These are phyloP conservation scores for Recurvomyces mirabilis DNA, from an alignment of 495 filamentous ascomycete genomes.

Conservation along the genomic window DNA sequence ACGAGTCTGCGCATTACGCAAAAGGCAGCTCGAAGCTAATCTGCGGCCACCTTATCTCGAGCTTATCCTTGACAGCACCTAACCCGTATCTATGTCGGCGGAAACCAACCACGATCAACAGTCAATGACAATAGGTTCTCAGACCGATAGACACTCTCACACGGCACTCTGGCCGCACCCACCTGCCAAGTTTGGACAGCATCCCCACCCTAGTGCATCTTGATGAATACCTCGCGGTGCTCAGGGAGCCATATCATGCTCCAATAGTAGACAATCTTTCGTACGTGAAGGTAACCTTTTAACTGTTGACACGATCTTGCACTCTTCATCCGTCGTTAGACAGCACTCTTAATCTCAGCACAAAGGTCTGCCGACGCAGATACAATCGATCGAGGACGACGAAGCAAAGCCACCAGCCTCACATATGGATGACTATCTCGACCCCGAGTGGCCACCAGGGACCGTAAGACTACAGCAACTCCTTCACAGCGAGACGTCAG, in stretches of 20 bases:
- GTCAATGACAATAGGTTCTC: background rate
- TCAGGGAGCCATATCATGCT: background rate
- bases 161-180: too few relatives aligned
- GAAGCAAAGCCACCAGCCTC: too few relatives aligned
- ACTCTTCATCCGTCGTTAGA: background rate
- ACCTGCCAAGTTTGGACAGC: too few relatives aligned
- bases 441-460: slow-evolving; percentile 16
- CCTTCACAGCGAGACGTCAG: background rate
- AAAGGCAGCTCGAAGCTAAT: background rate
- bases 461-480: slow-evolving; percentile 12
- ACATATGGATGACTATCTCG: slow-evolving; percentile 8
- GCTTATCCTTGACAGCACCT: background rate
- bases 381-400: too few relatives aligned
- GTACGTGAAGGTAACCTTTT: background rate
- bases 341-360: background rate
- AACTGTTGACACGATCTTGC: background rate
- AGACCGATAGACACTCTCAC: too few relatives aligned
- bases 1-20: background rate
- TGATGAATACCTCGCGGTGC: too few relatives aligned
- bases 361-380: too few relatives aligned
- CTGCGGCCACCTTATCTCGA: background rate
- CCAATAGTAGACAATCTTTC: background rate
- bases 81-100: background rate
- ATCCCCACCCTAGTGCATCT: too few relatives aligned
- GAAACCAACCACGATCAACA: background rate